Base-by-base conservation (phyloP, 2,329 filamentous ascomycete species). In the Aureobasidium namibiae region DNA sequence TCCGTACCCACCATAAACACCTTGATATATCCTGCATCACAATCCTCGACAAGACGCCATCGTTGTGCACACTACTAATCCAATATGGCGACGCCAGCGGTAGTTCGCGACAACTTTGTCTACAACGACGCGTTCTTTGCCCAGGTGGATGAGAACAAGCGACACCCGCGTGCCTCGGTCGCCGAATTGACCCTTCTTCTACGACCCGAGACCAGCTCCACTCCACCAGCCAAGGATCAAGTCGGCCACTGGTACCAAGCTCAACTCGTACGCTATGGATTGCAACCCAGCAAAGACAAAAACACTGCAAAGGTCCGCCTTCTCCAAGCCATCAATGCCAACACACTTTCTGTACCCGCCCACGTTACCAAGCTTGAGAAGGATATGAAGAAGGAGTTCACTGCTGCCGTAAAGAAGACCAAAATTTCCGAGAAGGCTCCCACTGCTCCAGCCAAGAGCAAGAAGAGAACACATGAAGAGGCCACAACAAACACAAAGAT, bases 211-310 rank as follows among this genome's bases (percentile, higher is more conserved):
- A 46, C 26, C 31, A 56, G 29, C 11, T 45, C 39, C 16, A 16
- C 57, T 16, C 34, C 49, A 9, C 36, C 50, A 24, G 8, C 36
- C 13, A 75, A 78, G 45, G 80, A 85, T 64, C 77, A 76, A 44
- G 77, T 82, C 0, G 82, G 75, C 1, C 81, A 85, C 63, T 87
- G 80, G 79, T 86, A 83, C 60, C 78, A 83, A 62, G 82, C 83
- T 0, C 82, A 87, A 62, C 75, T 86, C 11, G 69, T 83, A 4
- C 84, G 87, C 69, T 86, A 86, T 69, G 83, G 81, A 1, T 73
- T 87, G 0, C 74, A 73, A 7, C 75, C 77, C 0, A 82, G 80
- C 18, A 83, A 82, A 65, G 76, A 76, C 45, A 86, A 86, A 69
- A 77, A 80, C 23, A 76, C 78, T 3, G 82, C 83, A 10, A 81